Evolutionary conservation across 2,329 filamentous ascomycete genomes (phyloP).

Genomic region (Aspergillus sp.): DNA sequence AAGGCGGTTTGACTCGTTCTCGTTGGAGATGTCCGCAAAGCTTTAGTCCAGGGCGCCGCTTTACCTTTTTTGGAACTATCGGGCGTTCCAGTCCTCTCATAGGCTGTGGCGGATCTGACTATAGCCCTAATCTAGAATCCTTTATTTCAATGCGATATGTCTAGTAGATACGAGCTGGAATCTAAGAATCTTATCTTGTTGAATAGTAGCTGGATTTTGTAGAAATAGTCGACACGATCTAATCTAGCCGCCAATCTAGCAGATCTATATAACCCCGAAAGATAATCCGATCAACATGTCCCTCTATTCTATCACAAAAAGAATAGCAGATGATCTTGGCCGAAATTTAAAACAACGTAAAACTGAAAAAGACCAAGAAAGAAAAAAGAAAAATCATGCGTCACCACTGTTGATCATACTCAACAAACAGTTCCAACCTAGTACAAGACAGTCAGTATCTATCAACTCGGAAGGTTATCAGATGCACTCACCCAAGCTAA

Average conservation of each 20-base stretch:
- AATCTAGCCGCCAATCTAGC: too few species aligned
- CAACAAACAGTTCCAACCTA: constrained; percentile 55
- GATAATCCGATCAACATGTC: too few species aligned
- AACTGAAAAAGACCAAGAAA: too few species aligned
- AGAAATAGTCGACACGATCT: too few species aligned
- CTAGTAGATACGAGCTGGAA: background rate
- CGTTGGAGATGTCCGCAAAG: constrained; percentile 16
- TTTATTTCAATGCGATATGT: background rate
- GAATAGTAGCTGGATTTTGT: too few species aligned
- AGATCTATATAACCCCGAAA: too few species aligned
- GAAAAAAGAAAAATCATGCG: constrained; percentile 14
- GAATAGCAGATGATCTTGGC: too few species aligned
- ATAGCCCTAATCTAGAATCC: constrained; percentile 9
- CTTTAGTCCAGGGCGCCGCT: constrained; percentile 9
- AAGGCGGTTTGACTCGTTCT: constrained; percentile 1
- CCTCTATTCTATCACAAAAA: too few species aligned
- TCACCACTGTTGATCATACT: constrained; percentile 49
- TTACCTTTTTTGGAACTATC: constrained; percentile 19
- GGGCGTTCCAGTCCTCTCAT: constrained; percentile 11
- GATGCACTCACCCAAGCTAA: constrained; percentile 56
- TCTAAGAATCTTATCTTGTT: background rate
- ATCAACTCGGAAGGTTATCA: background rate
- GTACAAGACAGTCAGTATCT: constrained; percentile 7
- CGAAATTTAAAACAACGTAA: too few species aligned
- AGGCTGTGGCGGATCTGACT: constrained; percentile 11